These are phyloP conservation scores for Colletotrichum endophyticum DNA, from an alignment of 2,329 filamentous ascomycete genomes.

Conservation along the genomic window DNA sequence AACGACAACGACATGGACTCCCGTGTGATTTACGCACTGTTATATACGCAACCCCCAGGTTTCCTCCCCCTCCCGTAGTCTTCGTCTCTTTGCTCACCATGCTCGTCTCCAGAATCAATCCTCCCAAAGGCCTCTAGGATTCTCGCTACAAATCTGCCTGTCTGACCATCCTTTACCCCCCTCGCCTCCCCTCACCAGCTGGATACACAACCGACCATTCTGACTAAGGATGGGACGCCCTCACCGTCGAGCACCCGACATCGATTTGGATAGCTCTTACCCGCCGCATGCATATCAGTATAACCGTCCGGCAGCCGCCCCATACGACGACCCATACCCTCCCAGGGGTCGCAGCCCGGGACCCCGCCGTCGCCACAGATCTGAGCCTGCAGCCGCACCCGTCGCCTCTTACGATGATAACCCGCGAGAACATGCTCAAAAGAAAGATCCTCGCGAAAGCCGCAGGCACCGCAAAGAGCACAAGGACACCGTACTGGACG, in stretches of 20 bases:
- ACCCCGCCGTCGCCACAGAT: constrained; percentile 5
- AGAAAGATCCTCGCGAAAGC: background rate
- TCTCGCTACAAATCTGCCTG: background rate
- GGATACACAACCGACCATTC: background rate
- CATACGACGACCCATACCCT: background rate
- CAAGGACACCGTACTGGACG: background rate
- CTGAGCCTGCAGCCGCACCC: background rate
- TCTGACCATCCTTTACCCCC: background rate
- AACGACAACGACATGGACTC: background rate
- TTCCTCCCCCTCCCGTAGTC: background rate
- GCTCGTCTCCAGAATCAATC: background rate
- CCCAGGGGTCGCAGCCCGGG: constrained; percentile 9
- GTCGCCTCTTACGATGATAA: background rate
- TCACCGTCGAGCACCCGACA: background rate
- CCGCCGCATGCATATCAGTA: background rate
- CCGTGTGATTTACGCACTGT: background rate
- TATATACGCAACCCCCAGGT: background rate
- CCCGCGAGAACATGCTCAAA: background rate
- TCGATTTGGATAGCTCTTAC: background rate
- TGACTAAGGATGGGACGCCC: constrained; percentile 1
- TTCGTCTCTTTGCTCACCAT: background rate
- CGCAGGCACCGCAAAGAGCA: background rate
- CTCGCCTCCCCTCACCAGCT: background rate
- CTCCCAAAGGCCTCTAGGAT: background rate
- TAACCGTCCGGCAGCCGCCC: background rate